Percentiles rank a stretch among this genome's conserved stretches.
Evolutionary conservation across 2,329 filamentous ascomycete genomes (phyloP).

Genomic region (Ophiosphaerella herpotricha): DNA sequence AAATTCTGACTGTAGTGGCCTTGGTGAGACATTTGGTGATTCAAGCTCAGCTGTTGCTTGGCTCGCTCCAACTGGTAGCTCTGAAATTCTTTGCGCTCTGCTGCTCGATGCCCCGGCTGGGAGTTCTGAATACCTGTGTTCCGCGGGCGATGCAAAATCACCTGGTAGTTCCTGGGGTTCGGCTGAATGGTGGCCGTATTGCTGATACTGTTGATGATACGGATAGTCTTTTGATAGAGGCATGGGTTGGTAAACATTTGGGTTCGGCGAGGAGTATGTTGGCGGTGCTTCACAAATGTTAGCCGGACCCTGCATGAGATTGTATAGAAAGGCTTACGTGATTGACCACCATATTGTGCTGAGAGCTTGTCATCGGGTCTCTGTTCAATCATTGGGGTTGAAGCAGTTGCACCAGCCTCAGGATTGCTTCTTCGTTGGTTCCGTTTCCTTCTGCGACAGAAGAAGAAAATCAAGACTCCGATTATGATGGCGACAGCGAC

Average conservation of each 20-base stretch:
- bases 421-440: conserved; percentile 5
- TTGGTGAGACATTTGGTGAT: conserved; percentile 24
- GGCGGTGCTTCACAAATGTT: conserved; percentile 27
- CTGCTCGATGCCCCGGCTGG: conserved; percentile 18
- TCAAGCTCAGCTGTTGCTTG: conserved; percentile 20
- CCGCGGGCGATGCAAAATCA: conserved; percentile 6
- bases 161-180: conserved; percentile 26
- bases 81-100: conserved; percentile 19
- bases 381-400: conserved; percentile 20
- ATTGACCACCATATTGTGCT: conserved; percentile 20
- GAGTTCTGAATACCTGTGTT: conserved; percentile 27
- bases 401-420: conserved; percentile 11
- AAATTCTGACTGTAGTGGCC: conserved; percentile 17
- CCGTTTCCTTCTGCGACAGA: conserved; percentile 23
- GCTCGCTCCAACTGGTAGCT: conserved; percentile 20
- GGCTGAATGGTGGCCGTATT: conserved; percentile 19
- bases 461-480: conserved; percentile 27
- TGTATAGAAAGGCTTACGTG: conserved; percentile 18
- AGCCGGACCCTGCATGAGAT: neutral
- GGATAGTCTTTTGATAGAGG: conserved; percentile 12
- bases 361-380: conserved; percentile 11
- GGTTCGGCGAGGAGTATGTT: conserved; percentile 27
- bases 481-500: conserved; percentile 29
- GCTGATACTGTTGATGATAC: conserved; percentile 11
- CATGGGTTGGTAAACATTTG: conserved; percentile 18